Evolutionary conservation across 2,329 filamentous ascomycete species (phyloP), one percentile per base, ranked within the genome.

Genomic region (Botrytis pseudocinerea): DNA sequence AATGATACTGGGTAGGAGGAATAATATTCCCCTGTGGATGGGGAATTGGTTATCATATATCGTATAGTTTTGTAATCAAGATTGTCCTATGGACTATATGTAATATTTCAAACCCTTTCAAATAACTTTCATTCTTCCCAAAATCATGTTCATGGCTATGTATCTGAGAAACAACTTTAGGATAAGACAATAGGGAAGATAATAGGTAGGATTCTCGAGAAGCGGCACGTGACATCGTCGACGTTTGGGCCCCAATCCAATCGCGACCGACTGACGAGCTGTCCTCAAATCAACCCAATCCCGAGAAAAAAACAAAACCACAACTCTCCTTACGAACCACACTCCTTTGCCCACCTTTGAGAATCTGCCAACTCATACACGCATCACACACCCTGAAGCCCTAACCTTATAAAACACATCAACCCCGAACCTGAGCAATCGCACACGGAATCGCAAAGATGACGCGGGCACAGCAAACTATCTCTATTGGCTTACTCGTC

Each of bases 381-480:
- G 70, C 70, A 72, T 72, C 62, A 32, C 59, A 60, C 28, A 35
- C 63, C 59, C 70, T 54, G 48, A 48, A 71, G 46, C 28, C 46
- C 70, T 69, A 69, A 69, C 65, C 65, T 69, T 69, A 69, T 69
- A 69, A 70, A 62, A 70, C 44, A 44, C 35, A 62, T 46, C 60
- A 62, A 62, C 59, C 66, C 71, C 71, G 57, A 73, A 70, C 57
- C 63, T 63, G 71, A 70, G 28, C 61, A 69, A 35, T 69, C 64
- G 62, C 54, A 48, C 48, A 46, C n/a, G 51, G n/a, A 63, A 66
- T 63, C 70, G 74, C 78, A 84, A 91, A 77, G 76, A 98, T 98
- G 96, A 97, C 96, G 78, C 94, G 95, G 84, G 96, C 96, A 35
- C 91, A 93, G 83, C 95, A 98, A 84, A 95, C 93, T 77, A 91